Conservation (phyloP, 129 eudicot species). For the Artemisia argyi region DNA sequence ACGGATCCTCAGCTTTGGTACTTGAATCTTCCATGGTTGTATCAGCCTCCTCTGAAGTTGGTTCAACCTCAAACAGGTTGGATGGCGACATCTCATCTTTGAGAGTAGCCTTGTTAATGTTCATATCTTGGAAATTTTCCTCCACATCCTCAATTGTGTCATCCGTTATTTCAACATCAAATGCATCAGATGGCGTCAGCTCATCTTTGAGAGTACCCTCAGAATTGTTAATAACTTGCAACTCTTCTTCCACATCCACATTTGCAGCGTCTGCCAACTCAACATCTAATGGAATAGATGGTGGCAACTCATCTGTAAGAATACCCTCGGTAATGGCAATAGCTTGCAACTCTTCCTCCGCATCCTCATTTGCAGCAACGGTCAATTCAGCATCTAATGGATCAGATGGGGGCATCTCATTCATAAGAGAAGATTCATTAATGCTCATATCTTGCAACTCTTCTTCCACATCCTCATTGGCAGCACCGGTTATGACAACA, state of each 20-base stretch:
- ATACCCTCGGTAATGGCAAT: neutral
- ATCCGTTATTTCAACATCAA: neutral
- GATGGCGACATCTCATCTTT: constrained; percentile 22
- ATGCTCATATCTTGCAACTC: constrained; percentile 8
- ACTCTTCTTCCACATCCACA: neutral
- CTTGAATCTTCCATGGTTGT: constrained; percentile 14
- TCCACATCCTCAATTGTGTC: neutral
- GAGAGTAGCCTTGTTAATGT: neutral
- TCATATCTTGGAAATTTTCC: constrained; percentile 18
- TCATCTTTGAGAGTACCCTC: neutral
- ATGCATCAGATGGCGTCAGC: neutral
- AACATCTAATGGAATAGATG: neutral
- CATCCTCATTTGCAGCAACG: neutral
- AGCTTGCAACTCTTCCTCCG: neutral
- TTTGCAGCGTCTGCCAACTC: neutral
- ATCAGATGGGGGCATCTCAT: constrained; percentile 9
- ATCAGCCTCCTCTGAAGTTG: constrained; percentile 16
- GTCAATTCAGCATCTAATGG: neutral
- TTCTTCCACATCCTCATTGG: constrained; percentile 13
- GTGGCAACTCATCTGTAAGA: neutral
- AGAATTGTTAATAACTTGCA: neutral
- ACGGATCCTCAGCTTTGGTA: constrained; percentile 23
- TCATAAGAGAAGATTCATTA: neutral
- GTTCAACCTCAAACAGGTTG: constrained; percentile 17
- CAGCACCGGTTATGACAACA: neutral